phyloP scores from a whole-genome alignment of 129 eudicot species.

The Artemisia tridentata region DNA sequence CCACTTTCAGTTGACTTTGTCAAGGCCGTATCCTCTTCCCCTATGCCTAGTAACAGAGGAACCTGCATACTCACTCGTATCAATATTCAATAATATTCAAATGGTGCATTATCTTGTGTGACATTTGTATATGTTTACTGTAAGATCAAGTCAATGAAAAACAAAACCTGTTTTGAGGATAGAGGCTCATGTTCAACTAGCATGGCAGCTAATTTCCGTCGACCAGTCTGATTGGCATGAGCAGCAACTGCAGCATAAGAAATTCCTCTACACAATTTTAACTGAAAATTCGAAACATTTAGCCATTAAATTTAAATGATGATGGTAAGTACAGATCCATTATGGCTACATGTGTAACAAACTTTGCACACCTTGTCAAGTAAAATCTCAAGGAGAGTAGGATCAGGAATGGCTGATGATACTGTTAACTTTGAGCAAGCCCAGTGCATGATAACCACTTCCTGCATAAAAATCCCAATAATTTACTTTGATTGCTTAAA shows the following conservation, averaged over 20 bases:
- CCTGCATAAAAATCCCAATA: constrained; percentile 46
- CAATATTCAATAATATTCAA: neutral
- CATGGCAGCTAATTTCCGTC: constrained; percentile 97
- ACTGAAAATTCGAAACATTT: constrained; percentile 46
- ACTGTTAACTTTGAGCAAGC: constrained; percentile 84
- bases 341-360: neutral
- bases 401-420: constrained; percentile 71
- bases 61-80: constrained; percentile 50
- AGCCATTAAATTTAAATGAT: constrained; percentile 14
- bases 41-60: constrained; percentile 89
- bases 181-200: constrained; percentile 97
- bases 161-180: constrained; percentile 85
- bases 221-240: constrained; percentile 94
- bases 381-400: constrained; percentile 66
- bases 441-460: constrained; percentile 98
- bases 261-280: constrained; percentile 86
- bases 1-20: constrained; percentile 93
- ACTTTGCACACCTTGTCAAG: constrained; percentile 66
- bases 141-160: neutral
- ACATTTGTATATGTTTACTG: neutral
- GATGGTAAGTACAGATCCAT: constrained; percentile 6
- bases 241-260: constrained; percentile 99
- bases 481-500: neutral
- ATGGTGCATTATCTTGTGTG: neutral
- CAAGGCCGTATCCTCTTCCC: constrained; percentile 91